These are phyloP conservation scores for Cerioporus squamosus DNA, from an alignment of 1,284 basidiomycete species.

Conservation along the genomic window DNA sequence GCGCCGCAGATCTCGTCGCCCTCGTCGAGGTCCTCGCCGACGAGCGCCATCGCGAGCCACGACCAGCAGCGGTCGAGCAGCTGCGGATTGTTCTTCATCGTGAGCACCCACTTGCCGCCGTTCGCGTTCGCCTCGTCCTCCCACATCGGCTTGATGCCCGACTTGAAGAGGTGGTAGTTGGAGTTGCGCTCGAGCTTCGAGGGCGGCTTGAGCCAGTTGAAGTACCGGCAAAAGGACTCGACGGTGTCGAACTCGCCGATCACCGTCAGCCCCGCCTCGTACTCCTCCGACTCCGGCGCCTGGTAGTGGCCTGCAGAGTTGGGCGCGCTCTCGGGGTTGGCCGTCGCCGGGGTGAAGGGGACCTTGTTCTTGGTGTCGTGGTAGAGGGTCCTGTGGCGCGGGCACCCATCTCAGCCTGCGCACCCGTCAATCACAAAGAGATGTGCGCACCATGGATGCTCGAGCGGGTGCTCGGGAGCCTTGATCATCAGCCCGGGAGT, in stretches of 20 bases:
- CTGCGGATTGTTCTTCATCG: constrained; percentile 82
- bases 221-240: constrained; percentile 91
- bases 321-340: constrained; percentile 35
- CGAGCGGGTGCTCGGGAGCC: constrained; percentile 81
- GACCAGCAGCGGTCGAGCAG: constrained; percentile 89
- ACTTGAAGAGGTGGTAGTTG: constrained; percentile 95
- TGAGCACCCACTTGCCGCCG: constrained; percentile 94
- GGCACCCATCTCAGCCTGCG: too few relatives aligned
- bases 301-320: constrained; percentile 40
- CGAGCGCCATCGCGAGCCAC: constrained; percentile 89
- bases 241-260: constrained; percentile 86
- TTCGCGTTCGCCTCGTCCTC: constrained; percentile 91
- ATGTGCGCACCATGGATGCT: constrained; percentile 73
- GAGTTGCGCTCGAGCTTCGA: constrained; percentile 86
- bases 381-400: constrained; percentile 80
- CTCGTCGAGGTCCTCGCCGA: constrained; percentile 90
- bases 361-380: constrained; percentile 84
- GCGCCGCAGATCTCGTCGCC: constrained; percentile 88
- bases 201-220: constrained; percentile 93
- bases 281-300: constrained; percentile 64
- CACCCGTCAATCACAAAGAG: not conserved
- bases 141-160: constrained; percentile 94
- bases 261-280: constrained; percentile 78
- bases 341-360: constrained; percentile 52
- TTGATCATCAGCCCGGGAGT: constrained; percentile 75